Conservation (phyloP, 305 asterid genomes). For the Fraxinus velutina region DNA sequence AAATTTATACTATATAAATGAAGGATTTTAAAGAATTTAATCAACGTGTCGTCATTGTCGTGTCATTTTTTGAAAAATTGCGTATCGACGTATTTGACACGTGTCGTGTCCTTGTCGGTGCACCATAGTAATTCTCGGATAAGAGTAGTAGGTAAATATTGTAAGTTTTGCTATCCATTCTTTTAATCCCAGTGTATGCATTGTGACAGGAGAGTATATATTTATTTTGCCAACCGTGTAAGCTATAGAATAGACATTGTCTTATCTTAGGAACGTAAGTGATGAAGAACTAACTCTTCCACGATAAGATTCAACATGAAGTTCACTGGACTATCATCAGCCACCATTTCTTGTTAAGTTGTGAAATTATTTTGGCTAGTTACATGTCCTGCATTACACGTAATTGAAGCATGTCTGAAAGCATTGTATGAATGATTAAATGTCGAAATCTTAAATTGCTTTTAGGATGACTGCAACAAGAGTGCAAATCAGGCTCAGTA, state of each 20-base stretch:
- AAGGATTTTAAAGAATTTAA: too few relatives aligned
- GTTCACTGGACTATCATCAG: background rate
- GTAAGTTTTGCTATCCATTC: background rate
- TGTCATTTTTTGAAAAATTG: too few relatives aligned
- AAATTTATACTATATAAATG: too few relatives aligned
- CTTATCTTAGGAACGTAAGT: background rate
- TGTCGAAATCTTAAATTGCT: background rate
- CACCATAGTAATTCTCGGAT: background rate
- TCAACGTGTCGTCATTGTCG: too few relatives aligned
- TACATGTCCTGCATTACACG: background rate
- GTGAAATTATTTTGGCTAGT: background rate
- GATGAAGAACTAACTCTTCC: background rate
- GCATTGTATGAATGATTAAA: background rate
- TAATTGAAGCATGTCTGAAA: background rate
- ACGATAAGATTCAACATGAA: background rate
- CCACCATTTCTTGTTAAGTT: background rate
- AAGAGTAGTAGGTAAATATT: background rate
- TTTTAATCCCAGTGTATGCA: background rate
- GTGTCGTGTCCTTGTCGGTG: too few relatives aligned
- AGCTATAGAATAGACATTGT: background rate
- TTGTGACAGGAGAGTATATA: background rate
- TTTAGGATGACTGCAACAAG: slow-evolving; percentile 7
- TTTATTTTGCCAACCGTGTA: background rate
- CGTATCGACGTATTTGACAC: too few relatives aligned
- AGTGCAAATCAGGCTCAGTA: background rate